phyloP scores from a whole-genome alignment of 225 moss, liverwort and hornwort species.

The Asterella californica region DNA sequence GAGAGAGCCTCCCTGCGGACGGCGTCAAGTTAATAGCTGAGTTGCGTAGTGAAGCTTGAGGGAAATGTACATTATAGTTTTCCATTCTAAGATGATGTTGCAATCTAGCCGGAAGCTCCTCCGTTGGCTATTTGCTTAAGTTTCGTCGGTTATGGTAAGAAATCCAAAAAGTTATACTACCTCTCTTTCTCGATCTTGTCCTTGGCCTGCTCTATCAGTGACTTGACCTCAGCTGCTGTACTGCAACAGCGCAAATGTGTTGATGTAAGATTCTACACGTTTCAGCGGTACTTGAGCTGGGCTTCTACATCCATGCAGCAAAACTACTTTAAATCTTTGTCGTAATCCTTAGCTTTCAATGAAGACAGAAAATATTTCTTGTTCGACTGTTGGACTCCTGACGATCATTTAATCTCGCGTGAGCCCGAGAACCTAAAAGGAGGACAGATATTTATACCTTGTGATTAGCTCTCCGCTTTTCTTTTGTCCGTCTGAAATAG shows the following conservation, averaged over 20 bases:
- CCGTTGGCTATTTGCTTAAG: neutral
- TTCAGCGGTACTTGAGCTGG: neutral
- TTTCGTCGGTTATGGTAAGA: neutral
- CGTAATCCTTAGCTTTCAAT: neutral
- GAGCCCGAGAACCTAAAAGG: neutral
- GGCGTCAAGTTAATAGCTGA: neutral
- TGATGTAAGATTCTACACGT: neutral
- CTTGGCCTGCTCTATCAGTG: conserved; percentile 39
- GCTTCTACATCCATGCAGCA: neutral
- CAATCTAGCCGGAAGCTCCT: neutral
- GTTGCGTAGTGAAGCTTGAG: neutral
- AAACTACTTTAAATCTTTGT: neutral
- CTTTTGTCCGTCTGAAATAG: conserved; percentile 44
- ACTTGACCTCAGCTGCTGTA: conserved; percentile 31
- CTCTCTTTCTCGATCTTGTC: conserved; percentile 37
- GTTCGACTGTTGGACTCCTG: neutral
- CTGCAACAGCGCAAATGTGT: conserved; percentile 14
- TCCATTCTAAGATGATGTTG: neutral
- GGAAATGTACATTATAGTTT: neutral
- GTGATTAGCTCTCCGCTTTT: conserved; percentile 40
- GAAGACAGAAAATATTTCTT: neutral
- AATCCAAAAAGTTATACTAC: conserved; percentile 3
- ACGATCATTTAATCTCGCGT: neutral
- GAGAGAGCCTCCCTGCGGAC: conserved; percentile 35
- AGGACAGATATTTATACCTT: conserved; percentile 18